Conservation (phyloP, 164 flowering plant species). For the Tinospora cordifolia region DNA sequence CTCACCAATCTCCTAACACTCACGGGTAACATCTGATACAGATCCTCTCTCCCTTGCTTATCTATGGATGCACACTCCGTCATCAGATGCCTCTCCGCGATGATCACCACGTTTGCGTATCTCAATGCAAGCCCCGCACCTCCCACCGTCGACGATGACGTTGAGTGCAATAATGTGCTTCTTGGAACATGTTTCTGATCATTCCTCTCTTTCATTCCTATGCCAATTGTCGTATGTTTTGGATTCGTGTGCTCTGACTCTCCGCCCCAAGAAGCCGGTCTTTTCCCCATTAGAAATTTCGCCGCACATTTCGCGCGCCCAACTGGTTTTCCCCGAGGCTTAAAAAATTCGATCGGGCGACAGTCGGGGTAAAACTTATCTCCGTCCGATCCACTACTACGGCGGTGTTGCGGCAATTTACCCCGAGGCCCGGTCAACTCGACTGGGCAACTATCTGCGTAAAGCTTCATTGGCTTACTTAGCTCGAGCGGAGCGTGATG, state of each 20-base stretch:
- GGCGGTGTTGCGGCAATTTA: neutral
- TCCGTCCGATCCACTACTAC: too few relatives aligned
- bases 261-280: too few relatives aligned
- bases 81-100: conserved; percentile 31
- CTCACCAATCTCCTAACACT: conserved; percentile 31
- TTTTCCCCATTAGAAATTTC: too few relatives aligned
- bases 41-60: conserved; percentile 25
- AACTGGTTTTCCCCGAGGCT: too few relatives aligned
- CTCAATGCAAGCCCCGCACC: conserved; percentile 53
- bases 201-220: too few relatives aligned
- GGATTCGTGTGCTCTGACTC: too few relatives aligned
- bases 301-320: too few relatives aligned
- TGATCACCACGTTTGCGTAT: conserved; percentile 56
- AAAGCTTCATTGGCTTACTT: neutral
- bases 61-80: conserved; percentile 17
- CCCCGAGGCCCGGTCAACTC: neutral
- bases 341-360: too few relatives aligned
- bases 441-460: neutral
- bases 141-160: conserved; percentile 52
- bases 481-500: conserved; percentile 15
- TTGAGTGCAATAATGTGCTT: conserved; percentile 20
- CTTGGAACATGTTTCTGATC: too few relatives aligned
- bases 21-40: conserved; percentile 65
- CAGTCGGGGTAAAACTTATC: too few relatives aligned
- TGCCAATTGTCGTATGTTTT: too few relatives aligned